phyloP scores from a whole-genome alignment of 2,329 filamentous ascomycete genomes.

The Fusarium circinatum region DNA sequence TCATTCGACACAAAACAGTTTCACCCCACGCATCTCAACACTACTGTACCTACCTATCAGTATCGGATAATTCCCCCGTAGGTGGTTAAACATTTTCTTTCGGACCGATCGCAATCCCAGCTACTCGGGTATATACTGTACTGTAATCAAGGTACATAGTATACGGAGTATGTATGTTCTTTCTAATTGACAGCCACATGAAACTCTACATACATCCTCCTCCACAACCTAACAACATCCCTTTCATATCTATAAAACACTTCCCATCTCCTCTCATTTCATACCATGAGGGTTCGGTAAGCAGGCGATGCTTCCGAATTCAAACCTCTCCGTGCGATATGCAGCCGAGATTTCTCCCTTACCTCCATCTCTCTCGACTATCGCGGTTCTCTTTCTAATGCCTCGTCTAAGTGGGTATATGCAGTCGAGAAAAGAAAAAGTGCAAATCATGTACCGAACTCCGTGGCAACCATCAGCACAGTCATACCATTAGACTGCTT shows the following conservation, averaged over 20 bases:
- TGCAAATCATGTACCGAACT: slow-evolving; percentile 35
- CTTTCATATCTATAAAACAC: slow-evolving; percentile 23
- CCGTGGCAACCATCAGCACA: slow-evolving; percentile 22
- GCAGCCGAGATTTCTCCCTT: not conserved
- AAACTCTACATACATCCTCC: slow-evolving; percentile 23
- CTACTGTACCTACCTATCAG: not conserved
- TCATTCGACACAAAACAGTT: not conserved
- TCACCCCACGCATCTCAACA: not conserved
- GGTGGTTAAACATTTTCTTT: slow-evolving; percentile 8
- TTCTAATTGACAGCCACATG: slow-evolving; percentile 12
- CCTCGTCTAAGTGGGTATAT: slow-evolving; percentile 40
- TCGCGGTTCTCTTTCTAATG: slow-evolving; percentile 30
- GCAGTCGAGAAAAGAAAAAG: slow-evolving; percentile 20
- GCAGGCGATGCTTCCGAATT: not conserved
- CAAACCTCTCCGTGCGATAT: slow-evolving; percentile 2
- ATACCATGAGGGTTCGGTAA: not conserved
- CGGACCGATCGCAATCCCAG: not conserved
- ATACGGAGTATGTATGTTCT: not conserved
- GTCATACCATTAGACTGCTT: not conserved
- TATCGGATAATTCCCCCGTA: not conserved
- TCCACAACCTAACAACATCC: not conserved
- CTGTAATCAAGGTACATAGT: not conserved
- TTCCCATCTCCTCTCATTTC: slow-evolving; percentile 6
- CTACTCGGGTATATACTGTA: not conserved
- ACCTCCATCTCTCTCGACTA: slow-evolving; percentile 10